Percentiles rank a stretch among this genome's conserved stretches.
Conservation (phyloP, 1,284 basidiomycete species). For the Chalciporus sp. region DNA sequence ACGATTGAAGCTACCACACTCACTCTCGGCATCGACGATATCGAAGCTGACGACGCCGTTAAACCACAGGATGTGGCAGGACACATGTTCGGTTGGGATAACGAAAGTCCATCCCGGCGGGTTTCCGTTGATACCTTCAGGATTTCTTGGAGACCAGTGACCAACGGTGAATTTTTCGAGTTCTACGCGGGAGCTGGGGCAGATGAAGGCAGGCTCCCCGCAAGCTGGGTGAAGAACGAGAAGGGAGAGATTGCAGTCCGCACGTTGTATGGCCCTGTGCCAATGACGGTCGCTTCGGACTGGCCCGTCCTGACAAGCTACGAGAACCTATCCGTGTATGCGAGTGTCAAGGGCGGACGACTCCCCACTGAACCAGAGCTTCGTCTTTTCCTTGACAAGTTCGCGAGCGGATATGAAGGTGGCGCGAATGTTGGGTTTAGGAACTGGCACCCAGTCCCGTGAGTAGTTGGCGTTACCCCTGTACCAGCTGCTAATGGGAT, state of each 20-base stretch:
- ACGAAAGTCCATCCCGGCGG: slow-evolving; percentile 76
- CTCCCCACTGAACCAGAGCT: slow-evolving; percentile 92
- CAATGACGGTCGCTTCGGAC: slow-evolving; percentile 71
- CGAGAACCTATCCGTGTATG: slow-evolving; percentile 79
- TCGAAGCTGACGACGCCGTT: slow-evolving; percentile 67
- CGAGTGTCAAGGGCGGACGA: slow-evolving; percentile 83
- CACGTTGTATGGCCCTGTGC: slow-evolving; percentile 86
- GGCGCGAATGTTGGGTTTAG: slow-evolving; percentile 85
- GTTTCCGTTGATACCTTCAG: slow-evolving; percentile 65
- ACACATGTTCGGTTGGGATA: slow-evolving; percentile 96
- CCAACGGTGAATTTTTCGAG: slow-evolving; percentile 76
- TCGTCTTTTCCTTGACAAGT: slow-evolving; percentile 75
- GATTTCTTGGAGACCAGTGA: slow-evolving; percentile 84
- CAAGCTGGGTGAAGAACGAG: slow-evolving; percentile 62
- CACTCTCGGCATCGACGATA: slow-evolving; percentile 83
- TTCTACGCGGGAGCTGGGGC: slow-evolving; percentile 50
- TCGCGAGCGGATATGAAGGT: slow-evolving; percentile 67
- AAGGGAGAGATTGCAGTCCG: slow-evolving; percentile 65
- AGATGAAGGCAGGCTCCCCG: slow-evolving; percentile 48
- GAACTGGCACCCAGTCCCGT: slow-evolving; percentile 95
- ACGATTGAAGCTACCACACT: slow-evolving; percentile 65
- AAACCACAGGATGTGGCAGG: slow-evolving; percentile 41
- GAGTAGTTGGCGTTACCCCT: slow-evolving; percentile 36
- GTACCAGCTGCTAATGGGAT: slow-evolving; percentile 2
- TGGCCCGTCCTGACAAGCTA: slow-evolving; percentile 92